Base-by-base conservation (phyloP, 176 grass and related monocot genomes). In the Chloris gayana region DNA sequence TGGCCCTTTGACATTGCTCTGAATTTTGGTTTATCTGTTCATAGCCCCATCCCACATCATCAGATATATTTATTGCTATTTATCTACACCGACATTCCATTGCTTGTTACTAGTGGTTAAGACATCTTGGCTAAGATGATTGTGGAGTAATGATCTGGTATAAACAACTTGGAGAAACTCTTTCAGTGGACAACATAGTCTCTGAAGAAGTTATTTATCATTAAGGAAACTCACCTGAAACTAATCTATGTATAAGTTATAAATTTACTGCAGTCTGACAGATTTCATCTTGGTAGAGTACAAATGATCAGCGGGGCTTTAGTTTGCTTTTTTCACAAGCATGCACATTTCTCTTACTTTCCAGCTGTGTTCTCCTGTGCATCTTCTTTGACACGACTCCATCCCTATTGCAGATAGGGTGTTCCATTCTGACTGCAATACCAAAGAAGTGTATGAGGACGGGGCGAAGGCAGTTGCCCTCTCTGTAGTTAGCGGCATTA, bases 401-500 rank as follows among this genome's bases (percentile, higher is more conserved):
- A 11, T 41, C 64, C n/a, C 27, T 74, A 69, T 66, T 86, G 61
- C 67, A 98, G 96, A 98, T 44, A 93, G 88, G 79, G 90, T 98
- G 47, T 98, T 98, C 81, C 84, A 64, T 83, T 80, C 84, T 73
- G 90, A 95, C 57, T 89, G 84, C 31, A 75, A 80, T 49, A 98
- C 96, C 19, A 86, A 81, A 76, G 85, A 86, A 81, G 96, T 98
- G 64, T 98, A 98, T 2, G 87, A 98, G 67, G 74, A 90, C 78
- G 92, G 79, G 11, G 90, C 96, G 22, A 98, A 91, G 68, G 96
- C 85, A 31, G 92, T 98, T 86, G 92, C 88, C 32, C 88, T 98
- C 69, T 95, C 92, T 72, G 96, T 95, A 80, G 92, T 98, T 86
- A 98, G 86, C 74, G 96, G 96, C 71, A 89, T 98, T 70, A 98